Percentiles rank a stretch among this genome's conserved stretches.
phyloP scores from a whole-genome alignment of 1,284 basidiomycete genomes.

The Sanghuangporus sanghuang region DNA sequence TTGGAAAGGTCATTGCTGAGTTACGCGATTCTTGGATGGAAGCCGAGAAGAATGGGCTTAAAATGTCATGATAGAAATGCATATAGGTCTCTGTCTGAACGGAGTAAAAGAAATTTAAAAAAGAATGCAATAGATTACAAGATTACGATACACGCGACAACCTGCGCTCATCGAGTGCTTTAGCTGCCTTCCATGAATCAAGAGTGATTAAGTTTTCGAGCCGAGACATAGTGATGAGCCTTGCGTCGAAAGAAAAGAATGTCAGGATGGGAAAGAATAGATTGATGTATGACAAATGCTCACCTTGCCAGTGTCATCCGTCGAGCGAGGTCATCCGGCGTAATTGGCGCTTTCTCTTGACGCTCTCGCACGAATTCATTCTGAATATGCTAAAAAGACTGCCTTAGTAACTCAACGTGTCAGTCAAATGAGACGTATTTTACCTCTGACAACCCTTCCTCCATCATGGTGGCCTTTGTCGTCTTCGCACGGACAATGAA shows the following conservation, averaged over 20 bases:
- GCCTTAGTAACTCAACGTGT: background rate
- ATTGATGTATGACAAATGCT: constrained; percentile 19
- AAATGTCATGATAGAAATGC: constrained; percentile 30
- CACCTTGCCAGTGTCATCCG: constrained; percentile 64
- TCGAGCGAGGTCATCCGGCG: constrained; percentile 57
- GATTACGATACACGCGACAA: constrained; percentile 21
- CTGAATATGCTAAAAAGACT: constrained; percentile 53
- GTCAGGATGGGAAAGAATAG: background rate
- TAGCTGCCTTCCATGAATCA: constrained; percentile 36
- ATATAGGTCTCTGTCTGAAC: background rate
- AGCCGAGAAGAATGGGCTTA: constrained; percentile 50
- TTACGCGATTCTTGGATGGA: constrained; percentile 67
- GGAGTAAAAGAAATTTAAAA: background rate
- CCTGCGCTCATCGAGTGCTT: constrained; percentile 31
- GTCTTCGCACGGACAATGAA: constrained; percentile 49
- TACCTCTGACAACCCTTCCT: constrained; percentile 51
- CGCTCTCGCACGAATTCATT: constrained; percentile 66
- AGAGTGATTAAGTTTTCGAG: constrained; percentile 32
- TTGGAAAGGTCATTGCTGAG: constrained; percentile 51
- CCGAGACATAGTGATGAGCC: constrained; percentile 24
- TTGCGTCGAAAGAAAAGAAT: background rate
- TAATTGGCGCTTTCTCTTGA: constrained; percentile 38
- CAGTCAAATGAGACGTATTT: background rate
- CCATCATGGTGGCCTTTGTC: constrained; percentile 51
- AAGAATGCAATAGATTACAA: background rate